These are phyloP conservation scores for Penicillium cataractarum DNA, from an alignment of 495 filamentous ascomycete species.

Conservation along the genomic window DNA sequence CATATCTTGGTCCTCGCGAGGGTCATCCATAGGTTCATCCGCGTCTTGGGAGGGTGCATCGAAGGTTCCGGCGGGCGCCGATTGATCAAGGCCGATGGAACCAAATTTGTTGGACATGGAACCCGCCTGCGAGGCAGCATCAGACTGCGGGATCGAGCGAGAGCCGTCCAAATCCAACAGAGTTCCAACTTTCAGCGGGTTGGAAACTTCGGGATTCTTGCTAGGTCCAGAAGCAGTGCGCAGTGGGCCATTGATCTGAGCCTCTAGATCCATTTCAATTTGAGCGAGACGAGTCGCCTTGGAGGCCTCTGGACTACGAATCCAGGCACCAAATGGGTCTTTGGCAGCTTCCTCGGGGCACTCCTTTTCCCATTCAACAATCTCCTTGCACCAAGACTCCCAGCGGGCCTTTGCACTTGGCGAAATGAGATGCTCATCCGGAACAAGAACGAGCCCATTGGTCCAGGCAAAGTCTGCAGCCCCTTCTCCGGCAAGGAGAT, in stretches of 20 bases:
- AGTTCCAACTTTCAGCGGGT: background rate
- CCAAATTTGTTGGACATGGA: background rate
- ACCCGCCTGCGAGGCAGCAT: background rate
- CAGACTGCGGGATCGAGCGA: background rate
- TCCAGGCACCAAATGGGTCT: background rate
- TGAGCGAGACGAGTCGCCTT: conserved; percentile 8
- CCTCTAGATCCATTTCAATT: background rate
- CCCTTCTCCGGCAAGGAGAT: conserved; percentile 83
- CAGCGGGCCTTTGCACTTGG: conserved; percentile 74
- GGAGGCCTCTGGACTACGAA: conserved; percentile 12
- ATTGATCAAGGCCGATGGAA: background rate
- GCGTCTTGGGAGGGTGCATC: background rate
- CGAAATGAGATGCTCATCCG: conserved; percentile 74
- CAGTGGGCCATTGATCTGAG: background rate
- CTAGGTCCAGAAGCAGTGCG: background rate
- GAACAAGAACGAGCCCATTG: conserved; percentile 68
- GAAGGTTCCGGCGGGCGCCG: background rate
- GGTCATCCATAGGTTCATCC: background rate
- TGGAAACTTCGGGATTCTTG: background rate
- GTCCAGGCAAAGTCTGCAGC: conserved; percentile 84
- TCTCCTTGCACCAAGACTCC: conserved; percentile 73
- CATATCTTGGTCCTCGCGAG: conserved; percentile 33
- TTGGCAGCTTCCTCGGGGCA: conserved; percentile 13
- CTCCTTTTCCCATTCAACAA: conserved; percentile 51
- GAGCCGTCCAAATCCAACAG: conserved; percentile 3